Base-by-base conservation (phyloP, 176 grass and related monocot species). In the Avena eriantha region DNA sequence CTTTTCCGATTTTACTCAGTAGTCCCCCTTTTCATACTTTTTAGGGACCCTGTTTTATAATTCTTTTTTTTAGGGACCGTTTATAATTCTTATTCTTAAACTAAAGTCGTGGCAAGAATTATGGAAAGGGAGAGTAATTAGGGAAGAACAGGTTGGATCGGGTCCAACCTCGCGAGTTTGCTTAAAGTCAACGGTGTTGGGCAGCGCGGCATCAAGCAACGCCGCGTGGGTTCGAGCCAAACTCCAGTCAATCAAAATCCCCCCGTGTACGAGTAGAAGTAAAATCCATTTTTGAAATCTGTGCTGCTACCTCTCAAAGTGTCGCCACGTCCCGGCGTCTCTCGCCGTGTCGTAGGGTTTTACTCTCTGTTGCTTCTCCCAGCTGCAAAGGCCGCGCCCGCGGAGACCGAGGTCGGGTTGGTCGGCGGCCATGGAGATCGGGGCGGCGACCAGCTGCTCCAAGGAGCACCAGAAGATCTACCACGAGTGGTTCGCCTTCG, bases 381-480 rank as follows among this genome's bases (percentile, higher is more conserved):
- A 71, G 76, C 85, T 36, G 89, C 64, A 49, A 76, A 81, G 81
- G 14, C 46, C 18, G 21, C 39, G 39, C 66, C 39, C 39, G 39
- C 66, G 70, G 71, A 11, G n/a, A 51, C 72, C 72, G 49, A 43
- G 80, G 46, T 26, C 46, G 15, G 70, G 39, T 1, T 41, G n/a
- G 18, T 24, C 5, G n/a, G 76, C 5, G n/a, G 76, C 81, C 89
- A 97, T 98, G 95, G 95, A 98, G 64, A 92, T 98, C 86, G 89
- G 91, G 76, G 89, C 93, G 61, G 70, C 78, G 86, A 92, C 78
- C 73, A 71, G 82, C 67, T 86, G 88, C 86, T 89, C 86, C 55
- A 95, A 91, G 83, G 90, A 98, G 79, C 93, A 95, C 67, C 88
- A 94, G 72, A 93, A 87, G 92, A 91, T 91, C 90, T 98, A 98